Evolutionary conservation across 495 filamentous ascomycete species (phyloP), one percentile per base, ranked within the genome.

Genomic region (Beverwykella pulmonaria): DNA sequence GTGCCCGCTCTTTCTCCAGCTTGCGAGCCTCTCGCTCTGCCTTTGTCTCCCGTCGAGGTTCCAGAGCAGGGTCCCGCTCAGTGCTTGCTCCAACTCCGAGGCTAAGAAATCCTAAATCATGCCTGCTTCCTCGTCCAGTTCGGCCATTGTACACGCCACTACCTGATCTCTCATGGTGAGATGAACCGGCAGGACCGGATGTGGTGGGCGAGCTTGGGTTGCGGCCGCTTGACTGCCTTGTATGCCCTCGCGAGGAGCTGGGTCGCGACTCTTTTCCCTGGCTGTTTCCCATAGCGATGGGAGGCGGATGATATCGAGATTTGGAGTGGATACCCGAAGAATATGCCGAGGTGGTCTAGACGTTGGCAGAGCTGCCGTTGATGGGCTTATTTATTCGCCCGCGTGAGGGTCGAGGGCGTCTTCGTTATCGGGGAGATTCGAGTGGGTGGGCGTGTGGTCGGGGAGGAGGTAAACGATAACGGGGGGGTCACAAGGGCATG

Each of bases 11-110:
- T 75, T 86, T 89, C 77, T 97, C 94, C 65, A 89, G 74, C 64
- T 88, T 91, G 58, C 93, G 85, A 9, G 89, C 90, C 75, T 98
- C 94, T 59, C 90, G 84, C 75, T 97, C 94, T 73, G 93, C 92
- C 77, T 88, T 95, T 12, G 92, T 97, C 75, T 97, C 94, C 26
- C 76, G 66, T 34, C 75, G 57, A n/a, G 71, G 64, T 60, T 79
- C 77, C 17, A 61, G 27, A 10, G 70, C 58, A 0, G 74, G 50
- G 23, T 71, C 71, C 10, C 67, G 67, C 17, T 75, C 72, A 4
- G 69, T 59, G 54, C 60, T 64, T 26, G 73, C 67, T 9, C 72
- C 74, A 17, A 77, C 69, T 5, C 74, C 74, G 14, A 78, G 53
- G 23, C 74, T 72, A 0, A 77, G 67, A 57, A 78, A 76, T 0